Evolutionary conservation across 768 basidiomycete species (phyloP).

Genomic region (Podaxis pistillaris): DNA sequence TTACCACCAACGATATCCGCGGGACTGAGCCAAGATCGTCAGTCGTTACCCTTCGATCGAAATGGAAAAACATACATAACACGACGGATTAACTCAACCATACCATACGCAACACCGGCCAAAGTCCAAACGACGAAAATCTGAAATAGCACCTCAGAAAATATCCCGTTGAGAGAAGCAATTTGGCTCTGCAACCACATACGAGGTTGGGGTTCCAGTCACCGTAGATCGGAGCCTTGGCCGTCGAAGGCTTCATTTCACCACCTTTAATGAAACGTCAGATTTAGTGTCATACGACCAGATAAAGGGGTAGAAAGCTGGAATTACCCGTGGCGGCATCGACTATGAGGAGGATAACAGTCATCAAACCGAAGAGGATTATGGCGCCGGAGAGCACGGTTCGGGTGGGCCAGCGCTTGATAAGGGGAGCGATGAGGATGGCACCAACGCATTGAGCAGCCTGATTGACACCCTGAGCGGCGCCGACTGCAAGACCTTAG

Average conservation of each 20-base stretch:
- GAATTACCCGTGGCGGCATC: slow-evolving; percentile 27
- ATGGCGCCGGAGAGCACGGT: slow-evolving; percentile 27
- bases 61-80: slow-evolving; percentile 25
- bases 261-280: slow-evolving; percentile 19
- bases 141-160: slow-evolving; percentile 11
- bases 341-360: slow-evolving; percentile 29
- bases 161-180: not conserved
- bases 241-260: slow-evolving; percentile 23
- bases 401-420: slow-evolving; percentile 30
- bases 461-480: slow-evolving; percentile 31
- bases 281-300: not conserved
- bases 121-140: slow-evolving; percentile 34
- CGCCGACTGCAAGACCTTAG: slow-evolving; percentile 22
- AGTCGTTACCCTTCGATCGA: not conserved
- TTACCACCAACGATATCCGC: slow-evolving; percentile 34
- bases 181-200: not conserved
- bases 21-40: slow-evolving; percentile 19
- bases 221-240: slow-evolving; percentile 23
- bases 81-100: slow-evolving; percentile 35
- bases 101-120: slow-evolving; percentile 30
- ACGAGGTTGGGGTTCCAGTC: slow-evolving; percentile 30
- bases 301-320: not conserved
- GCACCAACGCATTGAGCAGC: slow-evolving; percentile 34
- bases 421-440: slow-evolving; percentile 31
- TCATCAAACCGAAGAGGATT: slow-evolving; percentile 28